Base-by-base conservation (phyloP, 257 asterid species). In the Plectranthus barbatus region DNA sequence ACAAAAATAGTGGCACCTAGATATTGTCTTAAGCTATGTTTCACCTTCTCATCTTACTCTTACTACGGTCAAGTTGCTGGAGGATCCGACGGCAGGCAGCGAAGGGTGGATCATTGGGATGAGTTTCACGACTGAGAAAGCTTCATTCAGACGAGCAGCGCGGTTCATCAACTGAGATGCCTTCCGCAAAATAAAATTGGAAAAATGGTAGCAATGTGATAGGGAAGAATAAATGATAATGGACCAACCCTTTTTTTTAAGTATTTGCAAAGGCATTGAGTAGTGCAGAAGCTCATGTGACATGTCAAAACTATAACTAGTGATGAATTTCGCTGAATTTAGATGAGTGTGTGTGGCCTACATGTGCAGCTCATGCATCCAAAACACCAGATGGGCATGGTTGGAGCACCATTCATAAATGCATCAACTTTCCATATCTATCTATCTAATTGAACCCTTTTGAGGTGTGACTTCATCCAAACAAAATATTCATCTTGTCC, bases 91-190 rank as follows among this genome's bases (percentile, higher is more conserved):
- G 2, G 84, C 83, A 37, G 92, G 95, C 72, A 82, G 69, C 15
- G 90, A 71, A 11, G 97, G 90, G 41, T 95, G 88, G 55, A 90
- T 80, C 66, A 85, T 81, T 0, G 97, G 96, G 33, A 83, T 94
- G 20, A 90, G 82, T 83, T 85, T 93, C 82, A 90, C 97, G 24
- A 85, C 80, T 2, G 96, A 83, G 83, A 93, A 90, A 31, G 96
- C 95, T 80, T 90, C 96, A 19, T 90, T 90, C 52, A 90, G 83
- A 71, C 95, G 96, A 71, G 91, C 94, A 61, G 96, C 96, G 21
- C 87, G 85, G 84, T 85, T 81, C 88, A 86, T 87, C 74, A 85
- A 88, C 88, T 87, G 96, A 68, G 97, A 85, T 55, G 78, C 81
- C 84, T 82, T 86, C 97, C 89, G 99, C 80, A 69, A 50, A 56